Evolutionary conservation across 257 asterid species (phyloP), one percentile per base, ranked within the genome.

Genomic region (Solanum clarkiae): DNA sequence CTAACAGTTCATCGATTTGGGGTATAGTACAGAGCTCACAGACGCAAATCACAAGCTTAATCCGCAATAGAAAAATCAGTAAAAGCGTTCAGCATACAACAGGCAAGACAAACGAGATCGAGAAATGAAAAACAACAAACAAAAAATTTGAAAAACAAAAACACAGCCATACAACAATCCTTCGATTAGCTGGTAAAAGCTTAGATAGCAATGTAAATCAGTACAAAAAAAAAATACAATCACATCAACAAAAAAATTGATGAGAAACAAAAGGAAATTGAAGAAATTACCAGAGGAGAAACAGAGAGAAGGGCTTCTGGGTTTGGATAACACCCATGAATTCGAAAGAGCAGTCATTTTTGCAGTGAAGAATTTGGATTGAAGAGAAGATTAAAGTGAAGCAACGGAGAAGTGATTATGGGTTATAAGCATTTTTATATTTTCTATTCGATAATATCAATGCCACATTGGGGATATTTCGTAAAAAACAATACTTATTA

Each of bases 261-360:
- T 54, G 32, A 70, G 1, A 49, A 75, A 49, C 4, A 8, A 49
- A 22, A 5, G 62, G 11, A n/a, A 13, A 75, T 18, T 26, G 60
- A 2, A 22, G 17, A 36, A 65, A 74, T 45, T 87, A 91, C 95
- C 94, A 7, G 90, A 80, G 42, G 93, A 84, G 62, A 85, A 84
- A 84, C 63, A 86, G 84, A 80, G 71, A 49, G 88, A 60, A 26
- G 88, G 90, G 77, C 65, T 84, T 74, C 84, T 87, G 12, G 94
- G 82, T 36, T 87, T 88, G 20, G 92, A 80, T 36, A 92, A 86
- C 53, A 86, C 83, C n/a, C 80, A 40, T 56, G 93, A 88, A 87
- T 68, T 91, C 22, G 93, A 91, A 42, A 93, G 75, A 88, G 93
- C 90, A 36, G 93, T 20, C 97, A 90, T 71, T 47, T 66, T 51